These are phyloP conservation scores for Hericium alpestre DNA, from an alignment of 768 basidiomycete species.

Conservation along the genomic window DNA sequence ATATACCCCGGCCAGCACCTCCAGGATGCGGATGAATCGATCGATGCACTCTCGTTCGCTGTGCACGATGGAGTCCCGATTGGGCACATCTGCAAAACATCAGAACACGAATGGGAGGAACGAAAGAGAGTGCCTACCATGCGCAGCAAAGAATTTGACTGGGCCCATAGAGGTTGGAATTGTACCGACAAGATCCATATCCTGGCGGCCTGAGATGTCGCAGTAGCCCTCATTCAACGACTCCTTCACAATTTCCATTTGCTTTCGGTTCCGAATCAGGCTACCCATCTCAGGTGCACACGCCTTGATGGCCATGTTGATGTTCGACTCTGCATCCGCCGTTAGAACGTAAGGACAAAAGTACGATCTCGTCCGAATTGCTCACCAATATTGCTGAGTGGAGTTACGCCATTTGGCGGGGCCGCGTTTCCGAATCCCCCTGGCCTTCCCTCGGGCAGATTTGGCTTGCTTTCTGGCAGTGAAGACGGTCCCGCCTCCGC, in stretches of 20 bases:
- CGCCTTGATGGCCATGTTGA: constrained; percentile 53
- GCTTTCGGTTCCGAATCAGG: constrained; percentile 50
- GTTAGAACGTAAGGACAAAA: background rate
- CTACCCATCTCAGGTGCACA: constrained; percentile 60
- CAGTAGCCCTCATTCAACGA: constrained; percentile 76
- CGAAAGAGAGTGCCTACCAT: constrained; percentile 3
- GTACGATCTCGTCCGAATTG: background rate
- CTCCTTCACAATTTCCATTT: constrained; percentile 66
- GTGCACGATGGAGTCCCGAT: constrained; percentile 37
- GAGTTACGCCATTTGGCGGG: constrained; percentile 23
- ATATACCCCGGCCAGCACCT: constrained; percentile 60
- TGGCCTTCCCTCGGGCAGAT: too few relatives aligned
- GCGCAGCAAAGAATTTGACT: background rate
- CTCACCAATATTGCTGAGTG: constrained; percentile 34
- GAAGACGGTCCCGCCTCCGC: too few relatives aligned
- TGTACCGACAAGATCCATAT: constrained; percentile 54
- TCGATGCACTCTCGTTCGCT: constrained; percentile 47
- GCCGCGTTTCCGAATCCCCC: too few relatives aligned
- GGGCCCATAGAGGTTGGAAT: constrained; percentile 2
- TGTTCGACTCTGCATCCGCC: constrained; percentile 2
- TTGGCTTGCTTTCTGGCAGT: too few relatives aligned
- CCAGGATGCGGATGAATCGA: constrained; percentile 65
- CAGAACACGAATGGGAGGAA: background rate
- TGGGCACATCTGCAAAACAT: constrained; percentile 40
- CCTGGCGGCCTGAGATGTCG: constrained; percentile 56